Evolutionary conservation across 805 yeast species (phyloP), one percentile per base, ranked within the genome.

Genomic region (Barnettozyma populi): DNA sequence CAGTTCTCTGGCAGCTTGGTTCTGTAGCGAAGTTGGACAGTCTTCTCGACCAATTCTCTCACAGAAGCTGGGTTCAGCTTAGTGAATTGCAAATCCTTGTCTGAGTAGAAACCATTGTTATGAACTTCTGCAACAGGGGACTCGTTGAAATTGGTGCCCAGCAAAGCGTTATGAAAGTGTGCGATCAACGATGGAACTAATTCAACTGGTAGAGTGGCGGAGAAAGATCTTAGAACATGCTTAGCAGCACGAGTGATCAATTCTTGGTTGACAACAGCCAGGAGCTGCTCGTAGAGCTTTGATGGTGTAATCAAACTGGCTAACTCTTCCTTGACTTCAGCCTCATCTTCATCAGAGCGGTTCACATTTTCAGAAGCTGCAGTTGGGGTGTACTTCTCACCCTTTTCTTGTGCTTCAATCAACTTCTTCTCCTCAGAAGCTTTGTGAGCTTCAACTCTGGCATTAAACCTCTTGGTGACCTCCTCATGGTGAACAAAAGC

Each of bases 241-340:
- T 92, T 92, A 43, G 79, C 66, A 24, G 87, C 79, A 68, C 99
- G 83, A 21, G 92, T 78, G 57, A 90, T 65, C 71, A 90, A 83
- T 66, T 90, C 98, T 49, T 59, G 61, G 16, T 52, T 44, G 13
- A 54, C 37, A 16, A 58, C 42, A 6, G 45, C 27, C 36, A 52
- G 48, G 19, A 62, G 46, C 23, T 54, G 38, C 24, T 54, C 46
- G 21, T 43, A 54, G 11, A 49, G 38, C 31, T 44, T 52, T 16
- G 57, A 46, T 7, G 48, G 41, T 2, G 54, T 8, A 40, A 44
- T 44, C 9, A 50, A 20, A 36, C 38, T 45, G 8, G 47, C 38
- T 4, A 32, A 45, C 4, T 36, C 43, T 25, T 52, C 48, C 31
- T 34, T 43, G 13, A 47, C 44, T 18, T 46, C 52, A 11, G 48